Base-by-base conservation (phyloP, 164 flowering plant genomes). In the Annona squamosa region DNA sequence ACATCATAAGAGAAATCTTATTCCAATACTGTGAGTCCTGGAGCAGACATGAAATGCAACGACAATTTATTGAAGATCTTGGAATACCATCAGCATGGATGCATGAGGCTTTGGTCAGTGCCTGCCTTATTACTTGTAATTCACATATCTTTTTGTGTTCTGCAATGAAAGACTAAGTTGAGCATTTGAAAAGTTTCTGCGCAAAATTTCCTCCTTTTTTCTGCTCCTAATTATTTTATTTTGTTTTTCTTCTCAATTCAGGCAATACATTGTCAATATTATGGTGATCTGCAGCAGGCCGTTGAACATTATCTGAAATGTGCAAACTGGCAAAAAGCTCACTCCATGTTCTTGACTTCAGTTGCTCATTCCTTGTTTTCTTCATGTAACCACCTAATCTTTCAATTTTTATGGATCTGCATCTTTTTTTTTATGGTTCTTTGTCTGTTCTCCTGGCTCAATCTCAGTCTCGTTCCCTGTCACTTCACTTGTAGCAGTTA, bases 1-100 rank as follows among this genome's bases (percentile, higher is more conserved):
- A 62, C 66, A 68, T 88, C 26, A 88, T 96, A 62, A 84, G 91
- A 72, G 99, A 96, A 87, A 93, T 96, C 67, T 84, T 96, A 81
- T 96, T 88, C 76, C 98, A 92, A 71, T 90, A 93, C 72, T 93
- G 99, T 82, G 99, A 96, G 80, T 66, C 81, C 17, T 96, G 98
- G 99, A 90, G 90, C 81, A 71, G 86, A 63, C 76, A 87, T 73
- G 94, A 88, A 80, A 68, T 77, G 46, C 99, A 96, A 46, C 84
- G 82, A 62, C 80, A 88, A 65, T 91, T 91, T 77, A 93, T 96
- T 73, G 91, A 87, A 85, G 83, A 89, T 52, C 79, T 96, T 78
- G 97, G 95, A 45, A 77, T 96, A 78, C 99, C 99, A 44, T 81
- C 75, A 18, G 83, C 78, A 73, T 96, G 99, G 99, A 76, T 93